These are phyloP conservation scores for Oemleria cerasiformis DNA, from an alignment of 306 rosid genomes.

Conservation along the genomic window DNA sequence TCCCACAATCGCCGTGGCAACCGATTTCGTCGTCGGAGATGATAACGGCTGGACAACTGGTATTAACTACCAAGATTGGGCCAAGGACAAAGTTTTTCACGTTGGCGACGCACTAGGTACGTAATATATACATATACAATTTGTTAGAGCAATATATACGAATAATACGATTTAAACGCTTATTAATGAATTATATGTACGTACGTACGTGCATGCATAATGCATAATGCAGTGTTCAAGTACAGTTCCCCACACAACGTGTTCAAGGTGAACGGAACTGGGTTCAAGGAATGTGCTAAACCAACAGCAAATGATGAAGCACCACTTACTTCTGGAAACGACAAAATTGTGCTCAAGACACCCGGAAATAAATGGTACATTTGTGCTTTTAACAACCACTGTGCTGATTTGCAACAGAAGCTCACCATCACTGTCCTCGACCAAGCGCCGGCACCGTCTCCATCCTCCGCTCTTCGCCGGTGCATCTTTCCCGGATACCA, in stretches of 20 bases:
- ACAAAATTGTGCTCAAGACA: neutral
- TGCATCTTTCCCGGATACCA: neutral
- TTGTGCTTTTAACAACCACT: neutral
- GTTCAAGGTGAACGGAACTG: slow-evolving; percentile 20
- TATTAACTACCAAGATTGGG: slow-evolving; percentile 23
- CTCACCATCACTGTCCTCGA: neutral
- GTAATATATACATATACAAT: slow-evolving; percentile 5
- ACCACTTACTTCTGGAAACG: slow-evolving; percentile 10
- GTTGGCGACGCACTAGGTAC: slow-evolving; percentile 31
- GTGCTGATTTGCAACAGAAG: neutral
- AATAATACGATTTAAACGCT: neutral
- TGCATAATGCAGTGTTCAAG: slow-evolving; percentile 22
- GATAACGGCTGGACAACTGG: slow-evolving; percentile 10
- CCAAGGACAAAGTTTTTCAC: slow-evolving; percentile 20
- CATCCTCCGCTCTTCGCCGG: neutral
- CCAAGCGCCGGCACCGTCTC: neutral
- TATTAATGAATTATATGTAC: neutral
- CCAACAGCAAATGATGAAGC: neutral
- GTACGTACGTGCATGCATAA: neutral
- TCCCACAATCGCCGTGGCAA: slow-evolving; percentile 12
- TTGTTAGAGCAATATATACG: neutral
- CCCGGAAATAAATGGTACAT: slow-evolving; percentile 30
- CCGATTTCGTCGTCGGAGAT: slow-evolving; percentile 19
- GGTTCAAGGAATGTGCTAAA: slow-evolving; percentile 3
- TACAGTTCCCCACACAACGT: slow-evolving; percentile 22